Conservation (phyloP, 768 basidiomycete genomes). For the Fomitopsis serialis region DNA sequence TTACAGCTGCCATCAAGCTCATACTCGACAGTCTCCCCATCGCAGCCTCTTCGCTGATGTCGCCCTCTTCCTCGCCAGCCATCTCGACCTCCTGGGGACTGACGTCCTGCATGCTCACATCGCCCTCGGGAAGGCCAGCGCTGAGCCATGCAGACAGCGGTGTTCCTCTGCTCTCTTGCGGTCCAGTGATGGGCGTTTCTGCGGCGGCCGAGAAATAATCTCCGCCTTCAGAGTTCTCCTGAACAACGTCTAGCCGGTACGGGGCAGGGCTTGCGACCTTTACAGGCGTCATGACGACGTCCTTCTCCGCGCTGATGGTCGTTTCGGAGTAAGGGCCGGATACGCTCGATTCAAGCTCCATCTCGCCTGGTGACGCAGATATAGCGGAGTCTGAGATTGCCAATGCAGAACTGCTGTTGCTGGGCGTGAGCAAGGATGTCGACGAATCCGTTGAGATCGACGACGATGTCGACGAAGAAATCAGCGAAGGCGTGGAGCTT, state of each 20-base stretch:
- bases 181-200: not conserved
- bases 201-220: not conserved
- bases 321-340: not conserved
- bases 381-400: not conserved
- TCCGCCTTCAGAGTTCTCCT: not conserved
- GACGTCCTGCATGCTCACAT: constrained; percentile 6
- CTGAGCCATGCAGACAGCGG: not conserved
- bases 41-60: constrained; percentile 63
- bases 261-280: too few relatives aligned
- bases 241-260: too few relatives aligned
- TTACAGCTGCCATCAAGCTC: constrained; percentile 87
- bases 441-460: not conserved
- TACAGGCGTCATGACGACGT: too few relatives aligned
- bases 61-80: constrained; percentile 35
- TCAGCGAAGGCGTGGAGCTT: not conserved
- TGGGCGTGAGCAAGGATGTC: not conserved
- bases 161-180: not conserved
- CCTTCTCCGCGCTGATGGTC: too few relatives aligned
- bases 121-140: constrained; percentile 1
- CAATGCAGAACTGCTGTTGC: not conserved
- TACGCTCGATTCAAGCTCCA: not conserved
- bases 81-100: constrained; percentile 6
- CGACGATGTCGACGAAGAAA: not conserved
- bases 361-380: not conserved
- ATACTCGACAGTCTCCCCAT: constrained; percentile 87